Conservation (phyloP, 2,329 filamentous ascomycete species). For the Arthrobotrys iridis region DNA sequence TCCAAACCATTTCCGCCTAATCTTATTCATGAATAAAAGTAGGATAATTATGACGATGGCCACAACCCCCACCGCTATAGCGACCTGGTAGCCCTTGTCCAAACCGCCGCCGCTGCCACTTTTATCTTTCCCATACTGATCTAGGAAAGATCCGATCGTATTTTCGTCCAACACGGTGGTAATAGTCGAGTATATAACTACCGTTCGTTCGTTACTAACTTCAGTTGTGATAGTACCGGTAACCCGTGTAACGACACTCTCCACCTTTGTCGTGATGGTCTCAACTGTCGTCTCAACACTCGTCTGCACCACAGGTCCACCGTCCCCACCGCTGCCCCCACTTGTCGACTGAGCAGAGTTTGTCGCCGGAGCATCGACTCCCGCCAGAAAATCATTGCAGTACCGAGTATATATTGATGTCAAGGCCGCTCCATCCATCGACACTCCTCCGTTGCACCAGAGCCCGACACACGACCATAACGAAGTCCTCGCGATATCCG, state of each 20-base stretch:
- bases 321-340: background rate
- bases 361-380: background rate
- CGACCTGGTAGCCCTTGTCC: constrained; percentile 26
- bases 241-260: constrained; percentile 4
- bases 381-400: background rate
- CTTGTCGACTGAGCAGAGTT: constrained; percentile 1
- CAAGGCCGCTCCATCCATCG: constrained; percentile 3
- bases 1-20: constrained; percentile 33
- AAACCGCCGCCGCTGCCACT: constrained; percentile 13
- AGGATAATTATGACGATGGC: constrained; percentile 31
- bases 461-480: background rate
- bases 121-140: background rate
- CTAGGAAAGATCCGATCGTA: constrained; percentile 2
- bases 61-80: constrained; percentile 33
- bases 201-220: constrained; percentile 16
- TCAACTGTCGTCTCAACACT: constrained; percentile 16
- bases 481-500: constrained; percentile 13
- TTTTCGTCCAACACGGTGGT: constrained; percentile 27
- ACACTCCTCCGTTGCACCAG: constrained; percentile 15
- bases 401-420: constrained; percentile 29
- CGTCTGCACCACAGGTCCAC: background rate
- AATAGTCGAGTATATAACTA: constrained; percentile 19
- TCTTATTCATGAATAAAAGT: constrained; percentile 34
- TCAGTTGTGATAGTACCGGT: constrained; percentile 27
- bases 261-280: constrained; percentile 19